Conservation (phyloP, 2,329 filamentous ascomycete genomes). For the Simplicillium aogashimaense region DNA sequence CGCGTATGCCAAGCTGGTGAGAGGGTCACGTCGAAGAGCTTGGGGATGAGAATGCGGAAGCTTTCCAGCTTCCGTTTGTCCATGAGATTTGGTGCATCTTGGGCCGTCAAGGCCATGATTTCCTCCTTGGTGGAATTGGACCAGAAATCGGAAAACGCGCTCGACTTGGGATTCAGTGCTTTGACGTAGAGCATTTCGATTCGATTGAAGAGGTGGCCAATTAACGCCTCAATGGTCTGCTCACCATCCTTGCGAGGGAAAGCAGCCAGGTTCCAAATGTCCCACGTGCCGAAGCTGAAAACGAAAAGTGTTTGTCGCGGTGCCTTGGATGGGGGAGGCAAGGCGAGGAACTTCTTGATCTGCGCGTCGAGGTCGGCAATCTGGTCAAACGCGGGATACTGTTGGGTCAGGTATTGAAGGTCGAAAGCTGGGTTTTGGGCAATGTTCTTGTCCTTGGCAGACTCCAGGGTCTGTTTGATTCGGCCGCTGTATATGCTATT, state of each 20-base stretch:
- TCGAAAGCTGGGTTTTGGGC: conserved; percentile 25
- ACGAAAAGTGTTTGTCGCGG: conserved; percentile 42
- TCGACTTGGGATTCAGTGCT: conserved; percentile 27
- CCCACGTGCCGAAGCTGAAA: conserved; percentile 44
- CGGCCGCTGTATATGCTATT: conserved; percentile 41
- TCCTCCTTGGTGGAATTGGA: conserved; percentile 16
- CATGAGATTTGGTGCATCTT: conserved; percentile 12
- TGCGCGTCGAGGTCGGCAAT: conserved; percentile 33
- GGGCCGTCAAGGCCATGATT: conserved; percentile 15
- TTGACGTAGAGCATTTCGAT: conserved; percentile 36
- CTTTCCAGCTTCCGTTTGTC: conserved; percentile 21
- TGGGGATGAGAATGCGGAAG: conserved; percentile 42
- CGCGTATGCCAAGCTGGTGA: conserved; percentile 42
- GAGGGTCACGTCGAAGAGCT: conserved; percentile 42
- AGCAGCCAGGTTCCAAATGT: conserved; percentile 40
- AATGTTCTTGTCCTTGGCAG: conserved; percentile 19
- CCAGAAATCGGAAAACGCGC: conserved; percentile 36
- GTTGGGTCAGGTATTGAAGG: conserved; percentile 30
- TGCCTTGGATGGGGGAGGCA: conserved; percentile 17
- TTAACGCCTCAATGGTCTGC: conserved; percentile 23
- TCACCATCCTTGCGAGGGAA: conserved; percentile 30
- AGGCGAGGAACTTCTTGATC: conserved; percentile 33
- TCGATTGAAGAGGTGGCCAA: conserved; percentile 30
- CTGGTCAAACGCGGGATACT: conserved; percentile 29
- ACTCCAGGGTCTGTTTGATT: conserved; percentile 24